Conservation (phyloP, 441 rosid species). For the Eruca vesicaria region DNA sequence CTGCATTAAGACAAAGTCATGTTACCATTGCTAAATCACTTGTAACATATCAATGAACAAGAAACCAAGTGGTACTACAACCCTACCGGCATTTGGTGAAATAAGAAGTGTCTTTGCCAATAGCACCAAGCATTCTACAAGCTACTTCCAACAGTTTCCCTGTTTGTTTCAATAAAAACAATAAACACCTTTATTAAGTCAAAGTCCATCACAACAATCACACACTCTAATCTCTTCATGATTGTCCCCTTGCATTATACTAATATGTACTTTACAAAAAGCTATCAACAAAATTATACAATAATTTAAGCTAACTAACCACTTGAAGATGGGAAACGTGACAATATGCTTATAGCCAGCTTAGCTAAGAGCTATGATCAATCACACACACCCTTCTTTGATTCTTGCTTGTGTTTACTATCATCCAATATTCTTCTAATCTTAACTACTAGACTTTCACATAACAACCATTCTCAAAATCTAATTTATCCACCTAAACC, state of each 20-base stretch:
- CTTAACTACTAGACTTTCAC: neutral
- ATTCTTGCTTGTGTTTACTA: conserved; percentile 14
- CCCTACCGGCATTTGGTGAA: conserved; percentile 56
- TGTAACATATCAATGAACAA: neutral
- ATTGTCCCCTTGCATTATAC: conserved; percentile 2
- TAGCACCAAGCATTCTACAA: conserved; percentile 66
- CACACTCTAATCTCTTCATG: conserved; percentile 13
- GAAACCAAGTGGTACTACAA: neutral
- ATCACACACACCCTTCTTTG: neutral
- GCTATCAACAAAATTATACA: neutral
- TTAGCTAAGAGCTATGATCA: neutral
- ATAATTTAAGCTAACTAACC: neutral
- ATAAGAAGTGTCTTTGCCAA: conserved; percentile 55
- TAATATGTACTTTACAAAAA: neutral
- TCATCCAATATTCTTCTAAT: neutral
- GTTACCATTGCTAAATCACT: neutral
- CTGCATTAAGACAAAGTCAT: neutral
- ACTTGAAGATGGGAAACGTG: conserved; percentile 16
- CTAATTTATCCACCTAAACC: neutral
- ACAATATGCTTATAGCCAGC: conserved; percentile 23
- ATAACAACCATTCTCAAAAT: neutral
- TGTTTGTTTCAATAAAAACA: conserved; percentile 37
- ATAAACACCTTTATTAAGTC: conserved; percentile 25
- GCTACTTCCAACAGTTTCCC: conserved; percentile 89
- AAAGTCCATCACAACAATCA: conserved; percentile 9